Evolutionary conservation across 805 yeast species (phyloP).

Genomic region (Candida tibetensis): DNA sequence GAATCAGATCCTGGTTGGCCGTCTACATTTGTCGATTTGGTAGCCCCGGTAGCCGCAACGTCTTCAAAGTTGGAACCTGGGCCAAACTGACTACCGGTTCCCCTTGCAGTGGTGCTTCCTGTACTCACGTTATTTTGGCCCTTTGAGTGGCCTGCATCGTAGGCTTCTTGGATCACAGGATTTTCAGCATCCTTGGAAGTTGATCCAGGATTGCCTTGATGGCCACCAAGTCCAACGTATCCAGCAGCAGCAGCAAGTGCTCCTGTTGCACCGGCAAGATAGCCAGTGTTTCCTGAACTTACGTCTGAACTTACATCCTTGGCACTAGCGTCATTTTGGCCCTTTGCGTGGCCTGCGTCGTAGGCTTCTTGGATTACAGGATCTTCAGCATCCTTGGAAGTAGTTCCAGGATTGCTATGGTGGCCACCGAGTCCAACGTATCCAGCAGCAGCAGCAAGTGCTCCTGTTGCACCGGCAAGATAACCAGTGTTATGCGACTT

Average conservation of each 20-base stretch:
- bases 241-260: constrained; percentile 15
- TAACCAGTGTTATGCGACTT: not conserved
- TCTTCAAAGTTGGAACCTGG: constrained; percentile 1
- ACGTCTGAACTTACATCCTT: not conserved
- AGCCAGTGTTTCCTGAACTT: constrained; percentile 1
- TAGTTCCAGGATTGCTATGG: not conserved
- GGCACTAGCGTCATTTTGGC: too few relatives aligned
- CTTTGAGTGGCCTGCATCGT: constrained; percentile 9
- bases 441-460: constrained; percentile 15
- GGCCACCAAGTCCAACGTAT: constrained; percentile 9
- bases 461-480: constrained; percentile 10
- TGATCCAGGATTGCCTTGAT: not conserved
- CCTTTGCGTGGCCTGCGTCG: constrained; percentile 5
- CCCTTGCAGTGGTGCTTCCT: too few relatives aligned
- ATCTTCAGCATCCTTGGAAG: constrained; percentile 4
- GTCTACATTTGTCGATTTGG: not conserved
- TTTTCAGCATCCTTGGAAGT: constrained; percentile 5
- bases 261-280: constrained; percentile 9
- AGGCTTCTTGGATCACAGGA: constrained; percentile 14
- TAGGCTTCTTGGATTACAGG: constrained; percentile 16
- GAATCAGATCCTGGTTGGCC: not conserved
- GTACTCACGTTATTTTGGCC: too few relatives aligned
- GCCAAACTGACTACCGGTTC: too few relatives aligned
- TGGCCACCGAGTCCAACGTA: constrained; percentile 9
- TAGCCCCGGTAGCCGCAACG: not conserved